A percentile compares a stretch with the other conserved stretches of the same genome.
phyloP scores from a whole-genome alignment of 441 rosid genomes.

The Theobroma grandiflorum region DNA sequence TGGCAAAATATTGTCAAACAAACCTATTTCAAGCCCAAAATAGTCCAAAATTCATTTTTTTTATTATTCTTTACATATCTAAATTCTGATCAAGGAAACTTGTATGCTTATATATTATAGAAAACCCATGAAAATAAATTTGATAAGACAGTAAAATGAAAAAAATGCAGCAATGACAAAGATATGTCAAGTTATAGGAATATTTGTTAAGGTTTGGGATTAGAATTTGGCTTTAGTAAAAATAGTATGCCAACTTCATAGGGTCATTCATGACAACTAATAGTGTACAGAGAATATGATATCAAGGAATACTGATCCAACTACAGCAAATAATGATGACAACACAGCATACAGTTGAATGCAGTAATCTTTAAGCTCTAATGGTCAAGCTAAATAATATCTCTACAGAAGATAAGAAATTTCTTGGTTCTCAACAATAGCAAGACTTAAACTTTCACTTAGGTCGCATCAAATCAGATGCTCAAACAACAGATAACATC shows the following conservation, averaged over 20 bases:
- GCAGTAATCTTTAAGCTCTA: constrained; percentile 3
- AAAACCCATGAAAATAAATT: neutral
- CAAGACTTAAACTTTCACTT: neutral
- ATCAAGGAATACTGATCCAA: neutral
- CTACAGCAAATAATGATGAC: constrained; percentile 4
- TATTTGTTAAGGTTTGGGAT: neutral
- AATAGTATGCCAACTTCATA: neutral
- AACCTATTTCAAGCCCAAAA: neutral
- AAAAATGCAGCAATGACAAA: neutral
- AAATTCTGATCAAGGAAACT: neutral
- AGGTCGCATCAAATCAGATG: neutral
- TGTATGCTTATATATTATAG: neutral
- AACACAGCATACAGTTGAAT: neutral
- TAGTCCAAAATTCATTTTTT: neutral
- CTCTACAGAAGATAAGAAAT: neutral
- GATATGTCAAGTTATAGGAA: neutral
- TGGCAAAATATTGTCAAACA: neutral
- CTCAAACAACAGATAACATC: neutral
- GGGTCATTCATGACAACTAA: neutral
- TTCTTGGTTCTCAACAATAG: neutral
- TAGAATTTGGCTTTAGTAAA: neutral
- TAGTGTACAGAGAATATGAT: neutral
- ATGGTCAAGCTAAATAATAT: neutral
- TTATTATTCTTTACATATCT: neutral
- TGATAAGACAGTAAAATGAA: neutral